Conservation (phyloP, 129 eudicot species). For the sunflower (Helianthus annuus) region DNA sequence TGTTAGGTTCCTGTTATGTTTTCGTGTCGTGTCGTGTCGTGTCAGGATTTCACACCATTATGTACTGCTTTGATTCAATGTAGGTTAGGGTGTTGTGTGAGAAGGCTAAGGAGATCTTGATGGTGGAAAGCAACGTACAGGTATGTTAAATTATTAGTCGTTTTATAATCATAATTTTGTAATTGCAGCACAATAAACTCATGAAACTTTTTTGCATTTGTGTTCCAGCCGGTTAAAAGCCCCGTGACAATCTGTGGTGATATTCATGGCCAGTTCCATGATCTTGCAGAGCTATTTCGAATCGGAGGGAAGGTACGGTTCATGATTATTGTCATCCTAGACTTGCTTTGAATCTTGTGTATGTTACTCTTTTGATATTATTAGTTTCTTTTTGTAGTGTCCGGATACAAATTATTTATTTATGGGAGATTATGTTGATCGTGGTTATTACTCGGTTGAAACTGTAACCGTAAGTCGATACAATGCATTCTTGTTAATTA, state of each 20-base stretch:
- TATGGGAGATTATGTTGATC: constrained; percentile 96
- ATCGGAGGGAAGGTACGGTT: constrained; percentile 75
- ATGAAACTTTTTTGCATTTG: neutral
- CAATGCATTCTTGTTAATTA: neutral
- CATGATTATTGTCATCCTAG: neutral
- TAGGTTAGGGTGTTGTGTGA: constrained; percentile 77
- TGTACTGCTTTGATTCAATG: constrained; percentile 5
- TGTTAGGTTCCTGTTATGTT: no score
- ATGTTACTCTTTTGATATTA: constrained; percentile 1
- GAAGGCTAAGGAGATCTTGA: constrained; percentile 87
- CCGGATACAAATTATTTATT: constrained; percentile 92
- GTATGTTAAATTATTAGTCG: constrained; percentile 25
- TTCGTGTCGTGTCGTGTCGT: no score
- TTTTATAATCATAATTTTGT: no score
- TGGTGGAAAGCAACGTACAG: constrained; percentile 95
- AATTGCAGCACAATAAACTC: constrained; percentile 42
- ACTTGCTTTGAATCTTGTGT: neutral
- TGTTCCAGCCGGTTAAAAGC: constrained; percentile 80
- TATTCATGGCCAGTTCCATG: constrained; percentile 95
- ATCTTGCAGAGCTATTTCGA: constrained; percentile 91
- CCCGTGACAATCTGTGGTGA: constrained; percentile 97
- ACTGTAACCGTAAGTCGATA: constrained; percentile 69
- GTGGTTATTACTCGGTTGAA: constrained; percentile 94
- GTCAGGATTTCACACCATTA: no score
- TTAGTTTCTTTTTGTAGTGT: constrained; percentile 48